A percentile compares a stretch with the other conserved stretches of the same genome.
These are phyloP conservation scores for Akanthomyces uredinophilus DNA, from an alignment of 2,329 filamentous ascomycete species.

Conservation along the genomic window DNA sequence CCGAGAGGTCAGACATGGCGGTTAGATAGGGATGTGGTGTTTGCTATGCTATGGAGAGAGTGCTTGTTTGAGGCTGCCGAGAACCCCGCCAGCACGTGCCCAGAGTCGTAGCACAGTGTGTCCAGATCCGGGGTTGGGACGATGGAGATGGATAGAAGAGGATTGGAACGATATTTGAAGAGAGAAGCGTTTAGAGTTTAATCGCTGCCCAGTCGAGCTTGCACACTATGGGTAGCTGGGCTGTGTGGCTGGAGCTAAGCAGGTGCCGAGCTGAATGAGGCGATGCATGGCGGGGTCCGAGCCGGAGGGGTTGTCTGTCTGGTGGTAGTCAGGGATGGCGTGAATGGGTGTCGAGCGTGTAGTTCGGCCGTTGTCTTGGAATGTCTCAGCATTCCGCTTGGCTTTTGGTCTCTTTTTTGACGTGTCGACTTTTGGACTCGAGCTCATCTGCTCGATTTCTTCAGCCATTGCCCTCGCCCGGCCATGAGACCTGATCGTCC, in stretches of 20 bases:
- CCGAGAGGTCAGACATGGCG: constrained; percentile 18
- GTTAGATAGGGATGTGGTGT: not conserved
- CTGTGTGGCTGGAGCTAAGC: not conserved
- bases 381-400: not conserved
- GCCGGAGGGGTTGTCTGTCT: not conserved
- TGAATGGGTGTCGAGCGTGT: no score
- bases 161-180: not conserved
- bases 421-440: not conserved
- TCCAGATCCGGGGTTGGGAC: not conserved
- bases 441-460: not conserved
- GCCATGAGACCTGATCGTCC: not conserved
- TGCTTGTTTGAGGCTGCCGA: not conserved
- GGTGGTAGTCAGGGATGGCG: not conserved
- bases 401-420: not conserved
- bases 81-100: not conserved
- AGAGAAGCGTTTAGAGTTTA: not conserved
- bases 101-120: not conserved
- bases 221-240: not conserved
- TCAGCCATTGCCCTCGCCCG: no score
- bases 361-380: not conserved
- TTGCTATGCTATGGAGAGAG: not conserved
- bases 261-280: constrained; percentile 3
- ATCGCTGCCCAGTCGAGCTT: not conserved
- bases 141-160: not conserved
- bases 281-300: constrained; percentile 5